A percentile compares a stretch with the other conserved stretches of the same genome.
Evolutionary conservation across 1,284 basidiomycete species (phyloP).

Genomic region (Malassezia brasiliensis): DNA sequence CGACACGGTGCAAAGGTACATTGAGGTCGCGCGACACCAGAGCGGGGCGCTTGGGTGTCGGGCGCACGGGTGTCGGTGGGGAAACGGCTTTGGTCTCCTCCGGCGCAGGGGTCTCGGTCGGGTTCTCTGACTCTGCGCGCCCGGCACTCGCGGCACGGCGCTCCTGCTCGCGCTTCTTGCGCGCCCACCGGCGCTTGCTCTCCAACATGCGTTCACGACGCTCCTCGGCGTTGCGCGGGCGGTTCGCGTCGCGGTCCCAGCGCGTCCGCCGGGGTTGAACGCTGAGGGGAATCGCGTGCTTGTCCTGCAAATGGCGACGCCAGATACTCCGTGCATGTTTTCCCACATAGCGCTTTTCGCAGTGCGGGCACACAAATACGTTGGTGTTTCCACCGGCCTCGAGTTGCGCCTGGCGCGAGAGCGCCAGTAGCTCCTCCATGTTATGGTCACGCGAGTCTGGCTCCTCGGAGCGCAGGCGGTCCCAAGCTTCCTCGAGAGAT

Average conservation of each 20-base stretch:
- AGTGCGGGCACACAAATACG: slow-evolving; percentile 50
- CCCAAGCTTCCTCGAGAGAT: background rate
- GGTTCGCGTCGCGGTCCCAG: slow-evolving; percentile 54
- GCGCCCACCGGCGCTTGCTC: slow-evolving; percentile 53
- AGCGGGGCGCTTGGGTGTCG: slow-evolving; percentile 12
- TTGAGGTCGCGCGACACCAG: slow-evolving; percentile 12
- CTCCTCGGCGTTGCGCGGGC: slow-evolving; percentile 53
- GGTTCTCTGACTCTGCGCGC: background rate
- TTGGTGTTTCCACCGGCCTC: slow-evolving; percentile 25
- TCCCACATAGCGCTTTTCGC: slow-evolving; percentile 53
- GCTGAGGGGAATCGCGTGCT: slow-evolving; percentile 53
- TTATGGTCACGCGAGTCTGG: background rate
- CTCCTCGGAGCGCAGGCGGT: background rate
- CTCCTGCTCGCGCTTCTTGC: slow-evolving; percentile 50
- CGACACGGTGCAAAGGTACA: background rate
- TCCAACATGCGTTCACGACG: slow-evolving; percentile 52
- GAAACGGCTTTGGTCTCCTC: background rate
- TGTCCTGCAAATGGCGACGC: slow-evolving; percentile 54
- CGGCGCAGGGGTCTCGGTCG: background rate
- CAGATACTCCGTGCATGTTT: slow-evolving; percentile 55
- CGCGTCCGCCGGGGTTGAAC: slow-evolving; percentile 53
- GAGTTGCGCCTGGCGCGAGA: slow-evolving; percentile 31
- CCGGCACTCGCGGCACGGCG: slow-evolving; percentile 25
- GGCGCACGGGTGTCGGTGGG: background rate
- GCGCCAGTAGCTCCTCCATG: slow-evolving; percentile 35